These are phyloP conservation scores for Colletotrichum lupini DNA, from an alignment of 2,329 filamentous ascomycete species.

Conservation along the genomic window DNA sequence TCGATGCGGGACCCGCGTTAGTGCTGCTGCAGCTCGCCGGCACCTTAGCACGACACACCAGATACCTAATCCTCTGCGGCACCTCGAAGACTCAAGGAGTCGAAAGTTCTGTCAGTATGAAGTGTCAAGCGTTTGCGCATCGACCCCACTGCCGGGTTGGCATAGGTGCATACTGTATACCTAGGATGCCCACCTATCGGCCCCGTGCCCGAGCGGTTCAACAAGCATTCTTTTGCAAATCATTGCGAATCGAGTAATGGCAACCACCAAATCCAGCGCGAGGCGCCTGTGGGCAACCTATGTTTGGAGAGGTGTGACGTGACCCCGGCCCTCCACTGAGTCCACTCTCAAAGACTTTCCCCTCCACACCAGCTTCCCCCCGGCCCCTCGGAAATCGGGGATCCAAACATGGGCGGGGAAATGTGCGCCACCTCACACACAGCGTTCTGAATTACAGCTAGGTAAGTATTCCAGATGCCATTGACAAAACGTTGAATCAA, in stretches of 20 bases:
- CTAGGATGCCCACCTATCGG: not conserved
- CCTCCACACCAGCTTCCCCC: not conserved
- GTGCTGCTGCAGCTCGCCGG: conserved; percentile 29
- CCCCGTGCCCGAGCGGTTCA: not conserved
- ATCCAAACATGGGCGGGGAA: conserved; percentile 4
- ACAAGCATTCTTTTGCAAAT: conserved; percentile 13
- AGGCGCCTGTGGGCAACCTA: not conserved
- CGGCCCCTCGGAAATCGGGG: conserved; percentile 12
- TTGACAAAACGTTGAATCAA: not conserved
- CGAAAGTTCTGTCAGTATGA: not conserved
- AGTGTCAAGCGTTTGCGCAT: not conserved
- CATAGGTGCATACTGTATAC: not conserved
- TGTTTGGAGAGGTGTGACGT: conserved; percentile 9
- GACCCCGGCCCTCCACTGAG: not conserved
- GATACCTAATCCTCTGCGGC: not conserved
- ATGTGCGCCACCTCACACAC: not conserved
- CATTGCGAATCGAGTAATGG: conserved; percentile 11
- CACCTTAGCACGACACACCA: not conserved
- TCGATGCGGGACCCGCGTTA: conserved; percentile 24
- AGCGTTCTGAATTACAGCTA: not conserved
- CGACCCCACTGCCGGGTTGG: not conserved
- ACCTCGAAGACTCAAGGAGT: conserved; percentile 9
- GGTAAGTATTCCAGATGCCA: not conserved
- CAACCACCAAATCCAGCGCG: not conserved
- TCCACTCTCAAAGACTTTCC: not conserved